Evolutionary conservation across 1,284 basidiomycete species (phyloP).

Genomic region (Irpex rosettiformis): DNA sequence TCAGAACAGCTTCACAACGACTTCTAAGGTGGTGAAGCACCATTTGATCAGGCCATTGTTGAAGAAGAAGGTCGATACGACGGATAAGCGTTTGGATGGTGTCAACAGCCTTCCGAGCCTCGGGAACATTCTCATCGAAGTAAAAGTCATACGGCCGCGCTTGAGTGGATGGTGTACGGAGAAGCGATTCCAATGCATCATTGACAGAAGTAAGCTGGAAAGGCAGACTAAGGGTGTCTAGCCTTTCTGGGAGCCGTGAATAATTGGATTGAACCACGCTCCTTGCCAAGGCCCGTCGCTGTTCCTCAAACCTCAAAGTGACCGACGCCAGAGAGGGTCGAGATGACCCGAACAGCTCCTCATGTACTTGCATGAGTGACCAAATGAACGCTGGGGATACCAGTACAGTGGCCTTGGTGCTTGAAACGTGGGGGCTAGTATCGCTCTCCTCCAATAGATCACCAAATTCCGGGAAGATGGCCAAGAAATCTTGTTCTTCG

Average conservation of each 20-base stretch:
- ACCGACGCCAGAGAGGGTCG: neutral
- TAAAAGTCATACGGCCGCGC: conserved; percentile 72
- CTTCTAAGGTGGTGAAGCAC: conserved; percentile 83
- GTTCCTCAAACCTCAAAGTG: conserved; percentile 6
- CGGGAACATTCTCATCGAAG: conserved; percentile 64
- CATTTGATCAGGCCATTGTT: conserved; percentile 97
- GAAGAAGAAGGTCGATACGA: conserved; percentile 58
- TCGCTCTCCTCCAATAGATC: conserved; percentile 44
- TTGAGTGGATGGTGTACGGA: conserved; percentile 18
- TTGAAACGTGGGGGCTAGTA: conserved; percentile 10
- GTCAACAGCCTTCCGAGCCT: conserved; percentile 59
- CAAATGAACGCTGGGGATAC: conserved; percentile 13
- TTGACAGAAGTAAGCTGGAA: conserved; percentile 46
- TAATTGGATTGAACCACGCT: conserved; percentile 31
- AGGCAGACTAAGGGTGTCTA: conserved; percentile 47
- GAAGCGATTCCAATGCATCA: conserved; percentile 31
- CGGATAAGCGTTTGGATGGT: conserved; percentile 50
- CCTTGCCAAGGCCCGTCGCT: conserved; percentile 10
- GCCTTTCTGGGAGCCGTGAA: conserved; percentile 33
- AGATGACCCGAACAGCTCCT: conserved; percentile 26
- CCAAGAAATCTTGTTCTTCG: conserved; percentile 80
- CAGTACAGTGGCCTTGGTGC: neutral
- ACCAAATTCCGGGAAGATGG: conserved; percentile 84
- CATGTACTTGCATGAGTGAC: conserved; percentile 37
- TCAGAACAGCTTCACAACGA: conserved; percentile 71